Evolutionary conservation across 129 eudicot species (phyloP).

Genomic region (Apium graveolens): DNA sequence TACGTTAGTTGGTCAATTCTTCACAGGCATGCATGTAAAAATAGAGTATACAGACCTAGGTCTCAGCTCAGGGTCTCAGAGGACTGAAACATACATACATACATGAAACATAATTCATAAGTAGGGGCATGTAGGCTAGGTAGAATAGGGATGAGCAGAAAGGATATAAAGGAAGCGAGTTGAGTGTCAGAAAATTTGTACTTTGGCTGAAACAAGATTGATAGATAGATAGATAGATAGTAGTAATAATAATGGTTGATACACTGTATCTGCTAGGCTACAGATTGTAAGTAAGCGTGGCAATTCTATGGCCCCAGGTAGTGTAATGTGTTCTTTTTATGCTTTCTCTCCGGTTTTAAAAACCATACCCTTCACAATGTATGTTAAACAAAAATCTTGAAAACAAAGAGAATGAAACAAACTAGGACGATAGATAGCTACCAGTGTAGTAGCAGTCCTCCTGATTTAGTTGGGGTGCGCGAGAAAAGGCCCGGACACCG

Average conservation of each 20-base stretch:
- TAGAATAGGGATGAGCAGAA: not conserved
- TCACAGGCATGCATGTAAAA: not conserved
- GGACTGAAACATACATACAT: not conserved
- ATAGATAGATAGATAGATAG: too few relatives aligned
- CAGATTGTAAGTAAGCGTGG: not conserved
- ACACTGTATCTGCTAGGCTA: not conserved
- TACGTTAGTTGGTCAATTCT: not conserved
- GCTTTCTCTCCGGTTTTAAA: not conserved
- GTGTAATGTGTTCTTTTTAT: not conserved
- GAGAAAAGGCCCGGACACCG: too few relatives aligned
- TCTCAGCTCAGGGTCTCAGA: not conserved
- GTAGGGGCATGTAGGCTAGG: not conserved
- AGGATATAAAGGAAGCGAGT: not conserved
- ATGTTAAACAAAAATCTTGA: too few relatives aligned
- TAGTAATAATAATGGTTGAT: not conserved
- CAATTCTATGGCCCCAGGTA: constrained; percentile 1
- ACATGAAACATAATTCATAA: not conserved
- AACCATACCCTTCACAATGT: not conserved
- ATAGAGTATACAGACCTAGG: not conserved
- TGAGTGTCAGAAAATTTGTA: constrained; percentile 12
- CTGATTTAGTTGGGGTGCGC: too few relatives aligned
- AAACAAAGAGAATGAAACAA: too few relatives aligned
- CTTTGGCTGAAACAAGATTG: not conserved
- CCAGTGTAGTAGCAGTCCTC: too few relatives aligned
- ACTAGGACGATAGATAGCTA: too few relatives aligned